A percentile compares a stretch with the other conserved stretches of the same genome.
phyloP scores from a whole-genome alignment of 345 rosid species.

The Moricandia arvensis region DNA sequence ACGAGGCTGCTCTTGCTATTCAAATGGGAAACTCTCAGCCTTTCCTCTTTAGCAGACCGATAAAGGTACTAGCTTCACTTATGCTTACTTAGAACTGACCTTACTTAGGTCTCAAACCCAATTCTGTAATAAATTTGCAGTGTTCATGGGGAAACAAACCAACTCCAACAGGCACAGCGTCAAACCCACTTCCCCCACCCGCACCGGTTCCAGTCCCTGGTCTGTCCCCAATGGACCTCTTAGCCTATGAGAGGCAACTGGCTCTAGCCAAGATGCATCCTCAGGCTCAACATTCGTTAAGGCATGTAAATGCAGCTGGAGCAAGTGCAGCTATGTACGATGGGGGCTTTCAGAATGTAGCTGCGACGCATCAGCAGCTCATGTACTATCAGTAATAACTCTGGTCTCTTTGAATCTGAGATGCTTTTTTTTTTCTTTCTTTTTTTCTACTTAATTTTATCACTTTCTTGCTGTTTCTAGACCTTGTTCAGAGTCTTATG shows the following conservation, averaged over 20 bases:
- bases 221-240: conserved; percentile 56
- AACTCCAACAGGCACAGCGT: conserved; percentile 77
- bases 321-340: conserved; percentile 77
- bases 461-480: conserved; percentile 15
- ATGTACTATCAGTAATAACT: conserved; percentile 69
- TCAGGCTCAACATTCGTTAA: conserved; percentile 72
- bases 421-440: not conserved
- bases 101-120: not conserved
- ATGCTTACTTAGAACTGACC: not conserved
- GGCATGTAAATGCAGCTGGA: conserved; percentile 71
- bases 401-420: not conserved
- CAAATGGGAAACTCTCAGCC: conserved; percentile 75
- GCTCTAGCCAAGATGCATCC: conserved; percentile 76
- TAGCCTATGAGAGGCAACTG: conserved; percentile 67
- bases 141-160: conserved; percentile 98
- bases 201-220: conserved; percentile 51
- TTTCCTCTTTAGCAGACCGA: conserved; percentile 66
- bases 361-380: conserved; percentile 82
- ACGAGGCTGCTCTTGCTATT: conserved; percentile 87
- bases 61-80: conserved; percentile 50
- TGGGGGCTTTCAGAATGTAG: conserved; percentile 72
- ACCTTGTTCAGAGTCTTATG: conserved; percentile 24
- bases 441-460: conserved; percentile 2
- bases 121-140: conserved; percentile 38
- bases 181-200: conserved; percentile 85